Evolutionary conservation across 2,329 filamentous ascomycete genomes (phyloP).

Genomic region (Ascochyta rabiei): DNA sequence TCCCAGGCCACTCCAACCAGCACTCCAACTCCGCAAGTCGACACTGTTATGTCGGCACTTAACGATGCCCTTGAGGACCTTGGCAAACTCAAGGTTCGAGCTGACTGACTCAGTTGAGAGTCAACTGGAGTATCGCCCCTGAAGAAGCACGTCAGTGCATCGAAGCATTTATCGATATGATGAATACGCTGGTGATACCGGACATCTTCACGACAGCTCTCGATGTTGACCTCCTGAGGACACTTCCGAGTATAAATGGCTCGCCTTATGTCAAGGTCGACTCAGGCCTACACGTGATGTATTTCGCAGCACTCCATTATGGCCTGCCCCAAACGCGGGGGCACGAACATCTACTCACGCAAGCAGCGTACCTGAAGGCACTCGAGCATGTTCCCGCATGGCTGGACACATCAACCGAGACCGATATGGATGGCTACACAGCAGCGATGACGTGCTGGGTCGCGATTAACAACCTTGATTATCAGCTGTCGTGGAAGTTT

Average conservation of each 20-base stretch:
- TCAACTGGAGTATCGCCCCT: constrained; percentile 22
- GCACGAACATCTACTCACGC: constrained; percentile 16
- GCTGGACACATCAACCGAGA: constrained; percentile 24
- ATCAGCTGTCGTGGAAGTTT: constrained; percentile 39
- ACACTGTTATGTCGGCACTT: constrained; percentile 34
- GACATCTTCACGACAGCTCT: constrained; percentile 20
- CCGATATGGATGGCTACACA: constrained; percentile 27
- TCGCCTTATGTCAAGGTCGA: constrained; percentile 37
- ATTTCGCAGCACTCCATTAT: constrained; percentile 37
- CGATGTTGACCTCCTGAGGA: constrained; percentile 26
- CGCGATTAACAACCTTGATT: constrained; percentile 34
- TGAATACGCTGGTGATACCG: constrained; percentile 27
- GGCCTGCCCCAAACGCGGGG: constrained; percentile 27
- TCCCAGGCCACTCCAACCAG: constrained; percentile 25
- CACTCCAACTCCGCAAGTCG: constrained; percentile 30
- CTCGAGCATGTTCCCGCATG: constrained; percentile 37
- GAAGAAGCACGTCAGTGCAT: constrained; percentile 29
- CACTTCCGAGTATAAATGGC: constrained; percentile 31
- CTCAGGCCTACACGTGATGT: constrained; percentile 32
- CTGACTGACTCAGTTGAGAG: constrained; percentile 15
- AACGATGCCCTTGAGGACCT: constrained; percentile 37
- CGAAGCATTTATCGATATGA: constrained; percentile 26
- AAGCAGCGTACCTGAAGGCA: constrained; percentile 34
- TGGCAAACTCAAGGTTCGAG: constrained; percentile 31
- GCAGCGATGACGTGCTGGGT: constrained; percentile 34